Conservation (phyloP, 306 rosid genomes). For the Myrica gale region DNA sequence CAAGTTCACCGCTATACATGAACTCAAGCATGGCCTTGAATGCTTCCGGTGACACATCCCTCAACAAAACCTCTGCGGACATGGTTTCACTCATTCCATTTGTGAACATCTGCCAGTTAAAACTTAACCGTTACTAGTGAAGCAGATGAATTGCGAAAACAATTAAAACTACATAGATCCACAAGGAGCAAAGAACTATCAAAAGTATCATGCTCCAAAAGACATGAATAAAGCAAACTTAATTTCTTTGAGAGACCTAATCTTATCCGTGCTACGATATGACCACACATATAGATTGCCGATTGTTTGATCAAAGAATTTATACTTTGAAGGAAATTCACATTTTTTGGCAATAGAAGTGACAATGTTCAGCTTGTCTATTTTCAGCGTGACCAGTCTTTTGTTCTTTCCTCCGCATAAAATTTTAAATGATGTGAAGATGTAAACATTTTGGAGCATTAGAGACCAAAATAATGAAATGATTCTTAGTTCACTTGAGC, state of each 20-base stretch:
- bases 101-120: conserved; percentile 80
- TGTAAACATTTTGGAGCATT: not conserved
- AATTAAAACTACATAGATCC: conserved; percentile 15
- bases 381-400: not conserved
- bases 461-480: not conserved
- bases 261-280: not conserved
- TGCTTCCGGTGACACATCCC: conserved; percentile 82
- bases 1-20: conserved; percentile 71
- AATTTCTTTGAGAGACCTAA: not conserved
- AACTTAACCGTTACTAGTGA: conserved; percentile 23
- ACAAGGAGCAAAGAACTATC: not conserved
- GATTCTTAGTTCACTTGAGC: not conserved
- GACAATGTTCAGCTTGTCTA: not conserved
- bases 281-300: not conserved
- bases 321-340: not conserved
- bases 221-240: not conserved
- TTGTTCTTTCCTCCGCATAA: not conserved
- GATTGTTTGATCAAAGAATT: not conserved
- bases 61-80: conserved; percentile 63
- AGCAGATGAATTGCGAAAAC: conserved; percentile 9
- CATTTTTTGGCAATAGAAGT: not conserved
- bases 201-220: not conserved
- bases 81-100: conserved; percentile 96
- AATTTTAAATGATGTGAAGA: not conserved
- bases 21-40: conserved; percentile 74